Evolutionary conservation across 352 stramenopile species (phyloP), one percentile per base, ranked within the genome.

Genomic region (Discostella stelligera): DNA sequence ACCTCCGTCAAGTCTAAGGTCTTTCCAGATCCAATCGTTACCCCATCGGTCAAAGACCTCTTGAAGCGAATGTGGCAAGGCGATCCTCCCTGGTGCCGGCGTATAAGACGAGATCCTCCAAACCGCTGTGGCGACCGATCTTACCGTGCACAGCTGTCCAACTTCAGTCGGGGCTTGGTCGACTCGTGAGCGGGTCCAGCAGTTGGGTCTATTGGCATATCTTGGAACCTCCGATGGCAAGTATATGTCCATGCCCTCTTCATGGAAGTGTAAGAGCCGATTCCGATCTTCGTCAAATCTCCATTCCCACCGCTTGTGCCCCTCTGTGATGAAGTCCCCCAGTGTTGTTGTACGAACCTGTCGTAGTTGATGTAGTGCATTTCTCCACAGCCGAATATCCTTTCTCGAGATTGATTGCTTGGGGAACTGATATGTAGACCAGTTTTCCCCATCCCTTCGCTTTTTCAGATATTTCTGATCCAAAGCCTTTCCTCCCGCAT

Each of bases 1-100:
- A 18, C 54, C 60, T 39, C 60, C 60, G 18, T 41, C 11, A 25
- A 56, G 14, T 23, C 39, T 32, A 39, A 50, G 11, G 27, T 50
- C 48, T 21, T 20, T 23, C 10, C 20, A 37, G 48, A n/a, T 55
- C 60, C 60, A 67, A 0, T 16, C 18, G 14, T 56, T 41, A 9
- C 60, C 60, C 60, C 60, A 67, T 18, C 39, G 32, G 6, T 56
- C n/a, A 3, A 67, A 18, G 11, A 67, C 60, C 0, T 67, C 60
- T 25, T 7, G 0, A 56, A 55, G 21, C 14, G 56, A 50, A 13
- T 23, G 30, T 3, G 25, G 56, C 1, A 23, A 10, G 14, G 27
- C 2, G 27, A 32, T 32, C 27, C 27, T 32, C 5, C n/a, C n/a
- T 9, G 49, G 10, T 55, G 11, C n/a, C 13, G 49, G 49, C 25